Base-by-base conservation (phyloP, 495 filamentous ascomycete species). In the Elasticomyces elasticus region DNA sequence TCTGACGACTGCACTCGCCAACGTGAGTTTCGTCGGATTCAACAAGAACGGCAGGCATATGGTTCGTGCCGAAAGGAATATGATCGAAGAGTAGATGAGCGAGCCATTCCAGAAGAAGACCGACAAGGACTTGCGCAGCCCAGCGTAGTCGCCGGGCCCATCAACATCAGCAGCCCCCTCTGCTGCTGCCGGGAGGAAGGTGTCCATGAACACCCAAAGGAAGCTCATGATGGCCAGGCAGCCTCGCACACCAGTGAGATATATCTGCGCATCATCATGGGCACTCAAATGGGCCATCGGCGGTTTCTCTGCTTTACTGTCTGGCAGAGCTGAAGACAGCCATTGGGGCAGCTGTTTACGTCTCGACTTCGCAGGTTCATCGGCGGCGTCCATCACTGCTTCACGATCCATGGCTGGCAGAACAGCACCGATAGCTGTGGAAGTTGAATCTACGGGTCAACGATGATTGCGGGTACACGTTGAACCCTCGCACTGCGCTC, bases 81-180 rank as follows among this genome's bases (percentile, higher is more conserved):
- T 68, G 47, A 69, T 62, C 46, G 56, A 61, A 20, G 62, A 65
- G 62, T 67, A 68, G 52, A 71, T 64, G 33, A 71, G 59, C 9
- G 57, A 58, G 26, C 65, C 59, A 55, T 71, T 69, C 68, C 68
- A 71, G 57, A 69, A 68, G 20, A 71, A 52, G 25, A 69, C 64
- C 1, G 54, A 61, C 13, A 71, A 41, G 2, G 60, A 52, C 44
- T 71, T 69, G 37, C 68, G 60, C n/a, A 71, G 52, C 37, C 64
- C 58, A 6, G 45, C 40, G 41, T 68, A 65, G 40, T 58, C 66
- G 13, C 46, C 17, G 13, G 67, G 64, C 6, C 64, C 64, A 17
- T 31, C n/a, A 31, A 40, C 49, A 52, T 65, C 58, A 12, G 48
- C 33, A 3, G 65, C 55, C 33, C 55, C 58, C 11, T 54, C 50